Percentiles rank a stretch among this genome's conserved stretches.
These are phyloP conservation scores for Cornus florida DNA, from an alignment of 148 eudicot species.

Conservation along the genomic window DNA sequence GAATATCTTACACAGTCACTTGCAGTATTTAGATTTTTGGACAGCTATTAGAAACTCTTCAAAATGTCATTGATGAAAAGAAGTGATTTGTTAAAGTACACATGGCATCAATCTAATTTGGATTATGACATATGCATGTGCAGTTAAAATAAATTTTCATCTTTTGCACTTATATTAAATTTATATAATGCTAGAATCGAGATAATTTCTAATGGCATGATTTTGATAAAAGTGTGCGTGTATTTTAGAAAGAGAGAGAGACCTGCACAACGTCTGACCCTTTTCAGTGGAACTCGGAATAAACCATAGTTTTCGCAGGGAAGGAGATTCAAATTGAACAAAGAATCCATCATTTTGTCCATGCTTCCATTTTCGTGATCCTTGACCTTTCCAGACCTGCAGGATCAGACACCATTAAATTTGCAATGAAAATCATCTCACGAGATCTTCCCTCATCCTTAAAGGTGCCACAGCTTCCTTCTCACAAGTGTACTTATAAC, in stretches of 20 bases:
- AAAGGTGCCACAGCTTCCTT: background rate
- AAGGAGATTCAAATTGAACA: constrained; percentile 85
- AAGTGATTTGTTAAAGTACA: background rate
- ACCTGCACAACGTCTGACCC: constrained; percentile 93
- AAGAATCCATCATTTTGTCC: constrained; percentile 92
- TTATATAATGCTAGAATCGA: background rate
- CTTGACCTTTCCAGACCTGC: constrained; percentile 98
- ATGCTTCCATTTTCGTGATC: constrained; percentile 97
- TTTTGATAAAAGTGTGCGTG: background rate
- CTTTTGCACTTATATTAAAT: background rate
- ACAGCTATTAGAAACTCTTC: background rate
- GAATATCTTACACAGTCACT: too few species aligned
- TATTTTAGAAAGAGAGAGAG: constrained; percentile 18
- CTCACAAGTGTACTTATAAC: background rate
- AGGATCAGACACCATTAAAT: constrained; percentile 7
- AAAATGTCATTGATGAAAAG: background rate
- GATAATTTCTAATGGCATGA: background rate
- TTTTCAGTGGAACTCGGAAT: constrained; percentile 71
- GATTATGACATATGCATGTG: background rate
- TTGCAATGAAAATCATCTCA: background rate
- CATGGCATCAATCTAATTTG: background rate
- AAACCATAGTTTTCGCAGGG: constrained; percentile 74
- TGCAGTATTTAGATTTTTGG: too few species aligned
- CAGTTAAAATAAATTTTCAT: background rate
- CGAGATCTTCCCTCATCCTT: background rate